Conservation (phyloP, 2,329 filamentous ascomycete species). For the Fusarium decemcellulare region DNA sequence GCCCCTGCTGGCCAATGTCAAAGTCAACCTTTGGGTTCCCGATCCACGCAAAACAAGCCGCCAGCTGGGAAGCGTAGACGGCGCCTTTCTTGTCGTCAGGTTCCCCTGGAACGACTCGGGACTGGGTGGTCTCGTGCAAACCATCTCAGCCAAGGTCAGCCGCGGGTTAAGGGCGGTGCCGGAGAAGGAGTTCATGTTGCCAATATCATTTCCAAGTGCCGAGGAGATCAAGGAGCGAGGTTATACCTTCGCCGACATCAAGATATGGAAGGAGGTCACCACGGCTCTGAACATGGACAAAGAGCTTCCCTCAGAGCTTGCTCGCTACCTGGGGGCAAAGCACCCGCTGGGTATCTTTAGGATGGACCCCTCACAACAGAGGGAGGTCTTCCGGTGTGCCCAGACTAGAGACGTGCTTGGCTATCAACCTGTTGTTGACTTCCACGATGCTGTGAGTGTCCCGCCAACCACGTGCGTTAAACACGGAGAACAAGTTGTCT, state of each 20-base stretch:
- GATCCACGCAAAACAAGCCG: slow-evolving; percentile 70
- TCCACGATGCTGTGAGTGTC: slow-evolving; percentile 76
- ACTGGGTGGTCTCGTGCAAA: slow-evolving; percentile 61
- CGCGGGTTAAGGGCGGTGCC: slow-evolving; percentile 64
- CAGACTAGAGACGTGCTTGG: slow-evolving; percentile 71
- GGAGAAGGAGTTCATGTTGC: slow-evolving; percentile 76
- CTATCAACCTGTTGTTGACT: slow-evolving; percentile 76
- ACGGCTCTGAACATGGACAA: slow-evolving; percentile 69
- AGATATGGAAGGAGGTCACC: slow-evolving; percentile 73
- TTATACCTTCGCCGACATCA: slow-evolving; percentile 73
- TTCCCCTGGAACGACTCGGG: slow-evolving; percentile 74
- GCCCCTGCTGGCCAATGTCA: slow-evolving; percentile 79
- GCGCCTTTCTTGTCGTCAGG: slow-evolving; percentile 73
- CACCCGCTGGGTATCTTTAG: slow-evolving; percentile 79
- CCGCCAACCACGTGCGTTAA: background rate
- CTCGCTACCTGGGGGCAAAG: slow-evolving; percentile 75
- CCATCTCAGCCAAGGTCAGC: slow-evolving; percentile 65
- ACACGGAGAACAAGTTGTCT: slow-evolving; percentile 4
- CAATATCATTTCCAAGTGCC: slow-evolving; percentile 72
- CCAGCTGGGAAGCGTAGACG: slow-evolving; percentile 65
- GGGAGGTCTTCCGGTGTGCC: slow-evolving; percentile 73
- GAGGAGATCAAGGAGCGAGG: slow-evolving; percentile 70
- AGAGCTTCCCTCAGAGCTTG: slow-evolving; percentile 74
- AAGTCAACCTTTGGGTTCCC: slow-evolving; percentile 77
- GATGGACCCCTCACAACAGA: slow-evolving; percentile 69